Percentiles rank a stretch among this genome's conserved stretches.
Evolutionary conservation across 768 basidiomycete genomes (phyloP).

Genomic region (Psilocybe subaeruginosa): DNA sequence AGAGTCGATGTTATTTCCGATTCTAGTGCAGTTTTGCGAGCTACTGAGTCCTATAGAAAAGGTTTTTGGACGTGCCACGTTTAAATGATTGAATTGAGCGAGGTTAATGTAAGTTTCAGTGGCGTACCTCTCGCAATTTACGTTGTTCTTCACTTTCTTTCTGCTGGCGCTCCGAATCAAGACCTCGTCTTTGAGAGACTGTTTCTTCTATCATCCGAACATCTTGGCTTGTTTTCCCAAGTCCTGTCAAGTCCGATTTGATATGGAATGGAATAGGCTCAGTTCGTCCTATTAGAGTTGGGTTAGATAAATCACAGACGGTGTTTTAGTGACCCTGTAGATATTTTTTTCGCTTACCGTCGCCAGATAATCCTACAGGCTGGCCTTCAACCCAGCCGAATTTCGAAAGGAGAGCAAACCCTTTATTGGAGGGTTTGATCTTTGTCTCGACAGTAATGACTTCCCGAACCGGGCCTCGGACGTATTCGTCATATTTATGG

Average conservation of each 20-base stretch:
- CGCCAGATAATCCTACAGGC: constrained; percentile 73
- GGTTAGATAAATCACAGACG: background rate
- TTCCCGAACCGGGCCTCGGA: constrained; percentile 54
- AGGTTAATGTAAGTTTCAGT: background rate
- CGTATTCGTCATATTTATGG: constrained; percentile 70
- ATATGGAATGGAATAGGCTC: constrained; percentile 84
- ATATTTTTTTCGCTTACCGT: constrained; percentile 50
- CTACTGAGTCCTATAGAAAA: constrained; percentile 55
- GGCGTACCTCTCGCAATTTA: constrained; percentile 64
- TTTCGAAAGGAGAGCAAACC: constrained; percentile 78
- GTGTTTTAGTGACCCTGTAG: background rate
- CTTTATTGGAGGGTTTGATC: constrained; percentile 79
- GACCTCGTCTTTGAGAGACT: constrained; percentile 76
- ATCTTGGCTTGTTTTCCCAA: constrained; percentile 81
- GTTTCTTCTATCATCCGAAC: constrained; percentile 85
- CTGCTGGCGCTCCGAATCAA: constrained; percentile 82
- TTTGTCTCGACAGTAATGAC: constrained; percentile 82
- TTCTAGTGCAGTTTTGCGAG: constrained; percentile 65
- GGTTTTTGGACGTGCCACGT: constrained; percentile 1
- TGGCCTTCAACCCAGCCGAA: constrained; percentile 85
- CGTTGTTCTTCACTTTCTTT: constrained; percentile 84
- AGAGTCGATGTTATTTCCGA: constrained; percentile 71
- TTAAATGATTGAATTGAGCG: background rate
- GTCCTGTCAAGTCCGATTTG: constrained; percentile 76
- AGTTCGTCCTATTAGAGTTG: constrained; percentile 58